Base-by-base conservation (phyloP, 129 eudicot genomes). In the Pittosporum tobira region DNA sequence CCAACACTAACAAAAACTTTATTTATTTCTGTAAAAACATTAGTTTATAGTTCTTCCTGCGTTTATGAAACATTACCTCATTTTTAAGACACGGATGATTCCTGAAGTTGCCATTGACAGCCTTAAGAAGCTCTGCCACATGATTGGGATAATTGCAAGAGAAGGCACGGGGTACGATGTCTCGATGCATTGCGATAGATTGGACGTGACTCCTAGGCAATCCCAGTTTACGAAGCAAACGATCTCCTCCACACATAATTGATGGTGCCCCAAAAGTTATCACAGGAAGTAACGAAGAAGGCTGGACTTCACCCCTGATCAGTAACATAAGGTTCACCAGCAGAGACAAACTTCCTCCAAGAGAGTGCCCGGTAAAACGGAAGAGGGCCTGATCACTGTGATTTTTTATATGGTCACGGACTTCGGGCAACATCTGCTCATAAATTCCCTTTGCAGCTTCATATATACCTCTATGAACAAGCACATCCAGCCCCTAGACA, bases 321-420 rank as follows among this genome's bases (percentile, higher is more conserved):
- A 93, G 34, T 51, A 93, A 57, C 99, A 87, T 84, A n/a, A 93
- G 91, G 67, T 87, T 87, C 49, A 93, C 81, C 13, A 87, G 72
- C 54, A 87, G 22, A 3, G 99, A 81, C 69, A 93, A 77, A 68
- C 99, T 87, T 48, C 99, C 99, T 1, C 99, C 99, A 64, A 93
- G 96, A 61, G 99, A 93, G 70, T 93, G 99, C 43, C 99, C 99
- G 9, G 99, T 93, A 75, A 93, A 93, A 18, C 95, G 91, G 24
- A 93, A 75, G 26, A 55, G 75, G 20, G 99, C 99, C 27, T 61
- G 61, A 56, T 68, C 71, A 11, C 96, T 94, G 37, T 75, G 75
- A 10, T 65, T 40, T 65, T 81, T 68, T 5, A 93, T 51, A 59
- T 93, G 86, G 6, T 74, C 68, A 7, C 43, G 78, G 10, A 93